Evolutionary conservation across 331 rosid species (phyloP).

Genomic region (Quercus lobata): DNA sequence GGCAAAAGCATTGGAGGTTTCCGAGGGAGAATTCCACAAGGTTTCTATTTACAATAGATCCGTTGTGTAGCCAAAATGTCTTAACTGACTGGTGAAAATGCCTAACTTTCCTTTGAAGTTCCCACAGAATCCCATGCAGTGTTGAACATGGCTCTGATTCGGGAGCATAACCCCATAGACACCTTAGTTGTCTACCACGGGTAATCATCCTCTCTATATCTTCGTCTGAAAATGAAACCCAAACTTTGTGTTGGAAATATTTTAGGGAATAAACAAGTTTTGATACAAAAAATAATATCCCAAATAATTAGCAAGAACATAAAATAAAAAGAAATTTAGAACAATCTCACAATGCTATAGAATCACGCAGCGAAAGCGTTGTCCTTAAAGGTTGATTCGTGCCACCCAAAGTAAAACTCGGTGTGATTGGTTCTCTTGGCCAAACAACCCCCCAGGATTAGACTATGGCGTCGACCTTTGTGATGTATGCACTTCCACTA

Average conservation of each 20-base stretch:
- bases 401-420: no score
- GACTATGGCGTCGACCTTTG: no score
- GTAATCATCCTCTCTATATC: conserved; percentile 62
- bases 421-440: no score
- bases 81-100: conserved; percentile 82
- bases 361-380: no score
- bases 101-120: conserved; percentile 88
- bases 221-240: conserved; percentile 37
- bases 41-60: conserved; percentile 62
- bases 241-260: neutral
- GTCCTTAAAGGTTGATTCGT: no score
- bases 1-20: conserved; percentile 77
- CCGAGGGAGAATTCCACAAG: conserved; percentile 66
- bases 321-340: no score
- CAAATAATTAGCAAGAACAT: no score
- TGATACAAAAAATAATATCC: no score
- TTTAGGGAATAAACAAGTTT: no score
- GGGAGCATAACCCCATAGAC: conserved; percentile 61
- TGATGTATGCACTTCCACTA: no score
- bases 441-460: no score
- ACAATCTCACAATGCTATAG: no score
- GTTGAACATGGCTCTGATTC: conserved; percentile 80
- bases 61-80: conserved; percentile 91
- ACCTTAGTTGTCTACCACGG: conserved; percentile 63
- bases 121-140: conserved; percentile 84